Evolutionary conservation across 75 land plant species (phyloP), one percentile per base, ranked within the genome.

Genomic region (Adiantum capillusveneris): DNA sequence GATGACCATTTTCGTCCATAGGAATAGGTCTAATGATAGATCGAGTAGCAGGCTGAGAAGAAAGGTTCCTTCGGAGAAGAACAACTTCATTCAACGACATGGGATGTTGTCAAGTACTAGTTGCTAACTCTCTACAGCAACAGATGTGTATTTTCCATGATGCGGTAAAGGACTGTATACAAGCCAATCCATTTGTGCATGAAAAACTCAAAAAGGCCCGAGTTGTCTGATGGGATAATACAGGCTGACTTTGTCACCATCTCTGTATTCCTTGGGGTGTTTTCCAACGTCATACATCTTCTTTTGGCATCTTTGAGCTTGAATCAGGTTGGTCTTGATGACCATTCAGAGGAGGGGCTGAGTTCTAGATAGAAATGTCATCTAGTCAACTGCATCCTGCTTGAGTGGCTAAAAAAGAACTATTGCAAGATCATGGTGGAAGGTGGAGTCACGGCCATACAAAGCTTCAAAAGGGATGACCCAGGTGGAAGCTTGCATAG

Each of bases 181-280:
- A 20, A 20, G 51, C 51, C 51, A 13, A 48, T 48, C 51, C 51
- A 48, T 13, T 20, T 13, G 18, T 48, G 51, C 51, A 48, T 48
- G 5, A 48, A 19, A 5, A 20, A 48, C 20, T 48, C 20, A n/a
- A 19, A 12, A 13, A 48, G 20, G 51, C 20, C 51, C 51, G 5
- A 13, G 51, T 13, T 19, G 51, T 13, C 20, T 12, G 20, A 48
- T 48, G 20, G 20, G 51, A 48, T 48, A 48, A 48, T 48, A 48
- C 51, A 11, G 20, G 9, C 11, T 12, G 20, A 19, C 51, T 11
- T 48, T 12, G 9, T 48, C 20, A 5, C 18, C 18, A 18, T 48
- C 51, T 48, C 20, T 48, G 20, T 48, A 48, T 13, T 13, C 20
- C 11, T 13, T 19, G 11, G 11, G 11, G 11, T 48, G 51, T 48